phyloP scores from a whole-genome alignment of 371 early-diverging fungal species.

The Mucor velutinosus region DNA sequence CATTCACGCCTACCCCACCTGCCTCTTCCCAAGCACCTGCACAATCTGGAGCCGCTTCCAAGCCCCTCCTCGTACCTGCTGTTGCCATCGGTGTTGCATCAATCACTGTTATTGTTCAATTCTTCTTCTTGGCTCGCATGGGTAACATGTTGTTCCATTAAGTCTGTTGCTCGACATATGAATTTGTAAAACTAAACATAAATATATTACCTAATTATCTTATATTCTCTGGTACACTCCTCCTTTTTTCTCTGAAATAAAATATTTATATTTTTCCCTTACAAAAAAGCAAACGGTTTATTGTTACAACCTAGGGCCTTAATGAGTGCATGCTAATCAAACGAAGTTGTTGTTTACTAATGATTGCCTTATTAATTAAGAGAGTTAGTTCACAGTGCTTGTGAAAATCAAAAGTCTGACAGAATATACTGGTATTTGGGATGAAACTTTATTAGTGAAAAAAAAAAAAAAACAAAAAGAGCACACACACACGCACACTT shows the following conservation, averaged over 20 bases:
- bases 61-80: conserved; percentile 8
- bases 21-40: conserved; percentile 4
- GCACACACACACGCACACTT: background rate
- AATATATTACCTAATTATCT: background rate
- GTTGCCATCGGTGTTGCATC: conserved; percentile 14
- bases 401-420: background rate
- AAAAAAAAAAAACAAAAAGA: background rate
- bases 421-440: background rate
- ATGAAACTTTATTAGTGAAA: background rate
- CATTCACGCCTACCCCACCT: conserved; percentile 11
- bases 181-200: background rate
- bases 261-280: background rate
- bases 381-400: background rate
- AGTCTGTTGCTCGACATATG: background rate
- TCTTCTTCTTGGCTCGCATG: conserved; percentile 13
- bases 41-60: background rate
- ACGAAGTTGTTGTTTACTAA: background rate
- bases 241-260: background rate
- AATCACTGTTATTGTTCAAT: conserved; percentile 11
- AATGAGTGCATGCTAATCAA: background rate
- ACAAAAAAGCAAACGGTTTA: background rate
- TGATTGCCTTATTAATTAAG: background rate
- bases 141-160: background rate
- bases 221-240: background rate
- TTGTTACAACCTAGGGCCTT: background rate